Conservation (phyloP, 2,329 filamentous ascomycete genomes). For the Apiospora sp. region DNA sequence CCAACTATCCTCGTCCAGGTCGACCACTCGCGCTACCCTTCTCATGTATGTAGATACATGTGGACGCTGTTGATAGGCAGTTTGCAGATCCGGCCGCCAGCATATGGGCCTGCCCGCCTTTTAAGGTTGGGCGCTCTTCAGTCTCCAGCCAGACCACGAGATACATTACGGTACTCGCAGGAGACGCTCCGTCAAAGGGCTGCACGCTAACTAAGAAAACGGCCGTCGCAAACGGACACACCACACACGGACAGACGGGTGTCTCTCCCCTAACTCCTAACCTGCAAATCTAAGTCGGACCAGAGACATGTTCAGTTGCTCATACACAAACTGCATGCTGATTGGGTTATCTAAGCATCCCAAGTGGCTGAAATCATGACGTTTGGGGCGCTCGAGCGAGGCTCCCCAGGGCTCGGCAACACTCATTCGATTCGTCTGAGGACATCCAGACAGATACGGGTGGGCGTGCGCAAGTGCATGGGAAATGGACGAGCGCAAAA, state of each 20-base stretch:
- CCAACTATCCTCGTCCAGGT: neutral
- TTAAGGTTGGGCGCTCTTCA: slow-evolving; percentile 20
- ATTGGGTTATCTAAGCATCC: slow-evolving; percentile 12
- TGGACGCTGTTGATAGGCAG: slow-evolving; percentile 20
- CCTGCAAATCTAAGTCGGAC: neutral
- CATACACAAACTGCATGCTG: neutral
- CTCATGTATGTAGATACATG: slow-evolving; percentile 15
- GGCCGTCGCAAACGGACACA: neutral
- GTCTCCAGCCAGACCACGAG: slow-evolving; percentile 11
- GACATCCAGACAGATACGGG: slow-evolving; percentile 10
- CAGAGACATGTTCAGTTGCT: slow-evolving; percentile 10
- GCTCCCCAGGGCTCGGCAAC: neutral
- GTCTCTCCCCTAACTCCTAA: neutral
- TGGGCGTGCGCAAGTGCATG: slow-evolving; percentile 11
- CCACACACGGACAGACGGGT: neutral
- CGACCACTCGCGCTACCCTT: neutral
- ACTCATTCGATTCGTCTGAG: slow-evolving; percentile 5
- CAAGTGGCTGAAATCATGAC: slow-evolving; percentile 12
- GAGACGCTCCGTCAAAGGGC: neutral
- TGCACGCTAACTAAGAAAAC: neutral
- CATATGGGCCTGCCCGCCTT: slow-evolving; percentile 20
- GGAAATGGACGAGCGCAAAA: slow-evolving; percentile 16
- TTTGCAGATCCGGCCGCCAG: slow-evolving; percentile 14
- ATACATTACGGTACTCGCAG: neutral
- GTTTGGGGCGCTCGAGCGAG: slow-evolving; percentile 12